These are phyloP conservation scores for Blastocystis sp. DNA, from an alignment of 352 stramenopile species.

Conservation along the genomic window DNA sequence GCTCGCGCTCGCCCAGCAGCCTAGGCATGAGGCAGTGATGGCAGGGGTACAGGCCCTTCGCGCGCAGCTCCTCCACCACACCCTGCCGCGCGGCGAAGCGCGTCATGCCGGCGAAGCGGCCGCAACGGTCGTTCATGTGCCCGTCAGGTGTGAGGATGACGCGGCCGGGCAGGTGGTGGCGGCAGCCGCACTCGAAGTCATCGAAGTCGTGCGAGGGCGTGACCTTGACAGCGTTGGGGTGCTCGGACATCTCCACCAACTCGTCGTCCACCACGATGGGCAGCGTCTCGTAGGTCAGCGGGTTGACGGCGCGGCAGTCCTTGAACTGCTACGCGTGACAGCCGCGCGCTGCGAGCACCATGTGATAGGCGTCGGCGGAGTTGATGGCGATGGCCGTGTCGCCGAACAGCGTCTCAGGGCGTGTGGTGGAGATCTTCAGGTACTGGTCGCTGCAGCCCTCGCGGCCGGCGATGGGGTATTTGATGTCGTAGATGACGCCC, in stretches of 20 bases:
- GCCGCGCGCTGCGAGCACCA: neutral
- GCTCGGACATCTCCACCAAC: conserved; percentile 78
- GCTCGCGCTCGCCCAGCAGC: conserved; percentile 17
- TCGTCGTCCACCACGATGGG: conserved; percentile 84
- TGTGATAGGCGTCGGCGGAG: conserved; percentile 81
- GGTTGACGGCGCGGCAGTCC: neutral
- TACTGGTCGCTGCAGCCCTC: conserved; percentile 62
- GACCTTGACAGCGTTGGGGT: conserved; percentile 96
- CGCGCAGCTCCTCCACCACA: conserved; percentile 74
- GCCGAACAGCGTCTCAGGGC: conserved; percentile 96
- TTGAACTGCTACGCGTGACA: conserved; percentile 10
- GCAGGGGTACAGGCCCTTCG: conserved; percentile 48
- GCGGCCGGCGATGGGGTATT: conserved; percentile 79
- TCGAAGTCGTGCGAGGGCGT: conserved; percentile 97
- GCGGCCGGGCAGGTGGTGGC: conserved; percentile 84
- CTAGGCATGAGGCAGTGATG: conserved; percentile 3
- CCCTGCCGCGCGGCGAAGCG: conserved; percentile 83
- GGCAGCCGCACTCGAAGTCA: conserved; percentile 95
- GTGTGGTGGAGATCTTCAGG: conserved; percentile 88
- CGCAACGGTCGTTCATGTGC: conserved; percentile 72
- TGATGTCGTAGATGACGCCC: conserved; percentile 85
- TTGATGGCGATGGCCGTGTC: conserved; percentile 96
- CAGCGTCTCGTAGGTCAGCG: conserved; percentile 75
- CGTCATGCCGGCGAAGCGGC: conserved; percentile 79
- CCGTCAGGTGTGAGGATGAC: conserved; percentile 86